A percentile compares a stretch with the other conserved stretches of the same genome.
These are phyloP conservation scores for Quercus phellos DNA, from an alignment of 331 rosid species.

Conservation along the genomic window DNA sequence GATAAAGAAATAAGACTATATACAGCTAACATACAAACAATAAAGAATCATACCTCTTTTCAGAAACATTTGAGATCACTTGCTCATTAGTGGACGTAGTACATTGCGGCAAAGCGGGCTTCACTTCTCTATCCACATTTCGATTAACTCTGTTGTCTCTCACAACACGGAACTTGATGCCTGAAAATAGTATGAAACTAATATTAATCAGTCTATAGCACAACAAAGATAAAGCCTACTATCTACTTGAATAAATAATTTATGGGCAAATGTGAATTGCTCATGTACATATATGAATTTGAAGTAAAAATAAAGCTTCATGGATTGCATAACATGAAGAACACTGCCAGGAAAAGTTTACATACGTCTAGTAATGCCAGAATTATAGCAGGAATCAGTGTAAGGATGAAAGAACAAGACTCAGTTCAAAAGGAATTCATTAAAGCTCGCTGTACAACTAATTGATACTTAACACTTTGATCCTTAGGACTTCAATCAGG, in stretches of 20 bases:
- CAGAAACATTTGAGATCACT: slow-evolving; percentile 31
- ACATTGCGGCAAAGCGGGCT: slow-evolving; percentile 43
- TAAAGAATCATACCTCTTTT: slow-evolving; percentile 50
- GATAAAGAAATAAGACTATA: background rate
- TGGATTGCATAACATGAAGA: background rate
- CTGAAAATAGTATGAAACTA: slow-evolving; percentile 39
- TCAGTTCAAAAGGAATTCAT: background rate
- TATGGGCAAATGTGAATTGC: background rate
- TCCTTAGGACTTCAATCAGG: background rate
- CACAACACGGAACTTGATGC: slow-evolving; percentile 70
- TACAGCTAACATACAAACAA: background rate
- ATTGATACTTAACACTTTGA: background rate
- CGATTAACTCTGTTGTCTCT: slow-evolving; percentile 74
- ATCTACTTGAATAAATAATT: background rate
- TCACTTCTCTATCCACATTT: slow-evolving; percentile 47
- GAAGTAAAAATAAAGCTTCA: background rate
- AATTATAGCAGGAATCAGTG: background rate
- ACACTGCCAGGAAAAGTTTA: background rate
- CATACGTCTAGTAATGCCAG: background rate
- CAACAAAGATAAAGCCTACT: background rate
- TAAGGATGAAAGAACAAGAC: background rate
- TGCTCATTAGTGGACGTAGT: slow-evolving; percentile 40
- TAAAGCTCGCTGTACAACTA: background rate
- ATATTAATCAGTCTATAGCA: slow-evolving; percentile 21
- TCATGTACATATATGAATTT: background rate